Conservation (phyloP, 2,329 filamentous ascomycete species). For the Pseudocercospora eumusae region DNA sequence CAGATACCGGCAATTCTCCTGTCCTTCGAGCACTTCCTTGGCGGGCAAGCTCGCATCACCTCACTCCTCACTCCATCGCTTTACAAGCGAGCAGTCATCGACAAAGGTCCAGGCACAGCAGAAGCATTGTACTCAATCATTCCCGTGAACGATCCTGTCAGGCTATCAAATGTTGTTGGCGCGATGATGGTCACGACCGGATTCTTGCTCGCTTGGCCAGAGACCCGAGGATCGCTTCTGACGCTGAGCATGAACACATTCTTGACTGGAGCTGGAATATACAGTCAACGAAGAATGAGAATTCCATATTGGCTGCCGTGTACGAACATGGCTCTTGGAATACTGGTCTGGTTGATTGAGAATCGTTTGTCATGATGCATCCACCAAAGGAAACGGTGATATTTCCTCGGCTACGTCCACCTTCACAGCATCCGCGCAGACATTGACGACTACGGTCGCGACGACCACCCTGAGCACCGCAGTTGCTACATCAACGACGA, state of each 20-base stretch:
- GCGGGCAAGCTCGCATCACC: slow-evolving; percentile 18
- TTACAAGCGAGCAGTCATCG: slow-evolving; percentile 13
- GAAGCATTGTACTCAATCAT: slow-evolving; percentile 18
- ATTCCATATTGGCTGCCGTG: slow-evolving; percentile 17
- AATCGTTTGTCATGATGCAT: slow-evolving; percentile 36
- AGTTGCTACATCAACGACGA: background rate
- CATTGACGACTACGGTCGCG: background rate
- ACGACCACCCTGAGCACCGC: background rate
- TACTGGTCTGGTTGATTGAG: slow-evolving; percentile 27
- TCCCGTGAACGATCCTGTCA: slow-evolving; percentile 14
- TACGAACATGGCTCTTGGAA: slow-evolving; percentile 15
- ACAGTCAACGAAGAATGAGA: slow-evolving; percentile 18
- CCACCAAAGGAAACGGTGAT: background rate
- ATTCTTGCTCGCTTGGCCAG: slow-evolving; percentile 16
- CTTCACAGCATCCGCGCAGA: background rate
- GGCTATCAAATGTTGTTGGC: slow-evolving; percentile 14
- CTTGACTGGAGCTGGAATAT: slow-evolving; percentile 19
- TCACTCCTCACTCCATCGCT: slow-evolving; percentile 16
- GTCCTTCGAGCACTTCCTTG: slow-evolving; percentile 19
- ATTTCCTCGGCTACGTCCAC: background rate
- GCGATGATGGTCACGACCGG: slow-evolving; percentile 17
- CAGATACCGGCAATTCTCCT: slow-evolving; percentile 15
- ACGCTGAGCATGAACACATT: slow-evolving; percentile 20
- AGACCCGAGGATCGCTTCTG: slow-evolving; percentile 11
- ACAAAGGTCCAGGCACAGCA: slow-evolving; percentile 14